These are phyloP conservation scores for Fusarium brachygibbosum DNA, from an alignment of 2,329 filamentous ascomycete species.

Conservation along the genomic window DNA sequence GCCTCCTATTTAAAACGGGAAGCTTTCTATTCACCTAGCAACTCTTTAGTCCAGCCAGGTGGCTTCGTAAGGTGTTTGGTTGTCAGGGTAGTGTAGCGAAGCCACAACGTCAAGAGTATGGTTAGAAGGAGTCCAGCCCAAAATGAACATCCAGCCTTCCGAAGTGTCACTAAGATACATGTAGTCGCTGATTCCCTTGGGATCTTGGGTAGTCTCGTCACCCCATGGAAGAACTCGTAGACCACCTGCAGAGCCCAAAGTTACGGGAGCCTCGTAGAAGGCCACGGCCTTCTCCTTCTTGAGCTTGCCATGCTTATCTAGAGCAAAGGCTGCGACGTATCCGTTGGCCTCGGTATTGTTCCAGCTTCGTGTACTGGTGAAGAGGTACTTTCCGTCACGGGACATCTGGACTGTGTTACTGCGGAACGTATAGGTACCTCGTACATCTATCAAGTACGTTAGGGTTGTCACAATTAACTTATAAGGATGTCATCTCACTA, in stretches of 20 bases:
- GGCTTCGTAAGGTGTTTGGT: slow-evolving; percentile 10
- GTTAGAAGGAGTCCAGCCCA: slow-evolving; percentile 7
- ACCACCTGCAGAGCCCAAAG: slow-evolving; percentile 9
- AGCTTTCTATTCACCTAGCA: too few species aligned
- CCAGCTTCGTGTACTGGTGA: slow-evolving; percentile 16
- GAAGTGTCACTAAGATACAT: slow-evolving; percentile 16
- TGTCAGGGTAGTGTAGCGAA: slow-evolving; percentile 6
- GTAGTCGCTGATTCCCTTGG: slow-evolving; percentile 5
- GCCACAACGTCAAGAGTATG: slow-evolving; percentile 4
- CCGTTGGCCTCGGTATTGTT: slow-evolving; percentile 15
- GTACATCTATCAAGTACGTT: not conserved
- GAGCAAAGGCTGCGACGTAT: slow-evolving; percentile 4
- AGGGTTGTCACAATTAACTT: not conserved
- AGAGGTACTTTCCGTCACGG: slow-evolving; percentile 1
- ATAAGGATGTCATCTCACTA: not conserved
- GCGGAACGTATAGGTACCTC: slow-evolving; percentile 4
- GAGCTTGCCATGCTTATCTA: not conserved
- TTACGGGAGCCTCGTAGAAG: slow-evolving; percentile 15
- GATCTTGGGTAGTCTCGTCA: slow-evolving; percentile 1
- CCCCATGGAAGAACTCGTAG: slow-evolving; percentile 7
- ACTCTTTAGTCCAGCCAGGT: slow-evolving; percentile 10
- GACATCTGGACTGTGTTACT: slow-evolving; percentile 20
- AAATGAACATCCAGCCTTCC: slow-evolving; percentile 7
- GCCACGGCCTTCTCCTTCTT: not conserved
- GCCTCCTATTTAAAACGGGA: too few species aligned